These are phyloP conservation scores for Jaapia argillacea DNA, from an alignment of 768 basidiomycete genomes.

Conservation along the genomic window DNA sequence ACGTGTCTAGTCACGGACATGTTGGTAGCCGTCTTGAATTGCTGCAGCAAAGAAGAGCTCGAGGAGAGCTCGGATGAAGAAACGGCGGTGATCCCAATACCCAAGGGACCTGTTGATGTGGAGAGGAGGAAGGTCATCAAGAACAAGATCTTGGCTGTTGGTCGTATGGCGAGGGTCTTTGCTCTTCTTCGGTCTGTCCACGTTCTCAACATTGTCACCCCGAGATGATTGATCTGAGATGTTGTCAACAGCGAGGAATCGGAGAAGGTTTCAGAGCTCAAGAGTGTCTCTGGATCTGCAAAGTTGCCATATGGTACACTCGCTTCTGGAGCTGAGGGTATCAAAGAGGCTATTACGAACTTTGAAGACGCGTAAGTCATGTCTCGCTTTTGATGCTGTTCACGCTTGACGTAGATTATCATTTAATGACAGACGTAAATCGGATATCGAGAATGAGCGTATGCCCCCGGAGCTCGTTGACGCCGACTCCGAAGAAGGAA, in stretches of 20 bases:
- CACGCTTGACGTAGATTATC: conserved; percentile 1
- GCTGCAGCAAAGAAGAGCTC: conserved; percentile 94
- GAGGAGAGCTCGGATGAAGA: conserved; percentile 59
- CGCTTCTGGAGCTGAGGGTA: conserved; percentile 84
- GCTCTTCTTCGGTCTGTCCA: conserved; percentile 80
- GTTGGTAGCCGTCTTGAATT: conserved; percentile 95
- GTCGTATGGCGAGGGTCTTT: conserved; percentile 93
- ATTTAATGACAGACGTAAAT: conserved; percentile 59
- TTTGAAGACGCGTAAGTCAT: conserved; percentile 90
- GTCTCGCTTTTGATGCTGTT: not conserved
- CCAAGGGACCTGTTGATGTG: conserved; percentile 23
- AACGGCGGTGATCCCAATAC: conserved; percentile 27
- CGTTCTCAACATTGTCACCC: not conserved
- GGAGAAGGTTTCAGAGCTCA: conserved; percentile 94
- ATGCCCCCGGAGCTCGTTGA: conserved; percentile 95
- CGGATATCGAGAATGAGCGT: conserved; percentile 97
- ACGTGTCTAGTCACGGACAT: conserved; percentile 87
- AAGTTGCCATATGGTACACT: conserved; percentile 78
- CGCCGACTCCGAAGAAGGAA: conserved; percentile 60
- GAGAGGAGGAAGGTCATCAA: conserved; percentile 91
- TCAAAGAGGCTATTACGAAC: conserved; percentile 86
- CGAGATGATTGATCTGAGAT: not conserved
- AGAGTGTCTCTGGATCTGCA: conserved; percentile 71
- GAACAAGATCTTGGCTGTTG: conserved; percentile 97
- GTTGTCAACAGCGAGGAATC: conserved; percentile 74